A percentile compares a stretch with the other conserved stretches of the same genome.
Conservation (phyloP, 2,329 filamentous ascomycete species). For the Pseudogymnoascus sp. region DNA sequence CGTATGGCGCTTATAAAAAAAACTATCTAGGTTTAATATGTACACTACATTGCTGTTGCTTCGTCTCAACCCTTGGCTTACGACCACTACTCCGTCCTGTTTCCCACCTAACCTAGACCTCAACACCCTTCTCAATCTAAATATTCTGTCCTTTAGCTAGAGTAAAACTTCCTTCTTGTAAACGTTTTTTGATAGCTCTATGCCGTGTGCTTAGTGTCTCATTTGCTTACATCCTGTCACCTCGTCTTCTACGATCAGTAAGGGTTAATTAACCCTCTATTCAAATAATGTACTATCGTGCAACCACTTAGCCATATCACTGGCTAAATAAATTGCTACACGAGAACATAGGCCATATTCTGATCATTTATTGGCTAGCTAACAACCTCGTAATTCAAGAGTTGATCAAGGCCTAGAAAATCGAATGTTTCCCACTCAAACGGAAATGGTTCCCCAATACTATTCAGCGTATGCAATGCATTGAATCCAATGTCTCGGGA, state of each 20-base stretch:
- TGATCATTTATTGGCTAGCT: background rate
- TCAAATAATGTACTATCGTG: background rate
- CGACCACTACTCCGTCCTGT: background rate
- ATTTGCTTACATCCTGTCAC: background rate
- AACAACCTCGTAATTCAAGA: background rate
- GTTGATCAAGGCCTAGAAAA: background rate
- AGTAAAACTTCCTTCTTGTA: background rate
- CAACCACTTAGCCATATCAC: background rate
- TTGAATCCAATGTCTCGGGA: background rate
- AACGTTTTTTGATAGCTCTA: background rate
- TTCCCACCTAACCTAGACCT: background rate
- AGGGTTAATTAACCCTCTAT: background rate
- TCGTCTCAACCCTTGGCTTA: background rate
- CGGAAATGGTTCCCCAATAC: background rate
- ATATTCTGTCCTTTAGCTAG: background rate
- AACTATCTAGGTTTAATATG: background rate
- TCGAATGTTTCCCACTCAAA: background rate
- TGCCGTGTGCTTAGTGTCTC: background rate
- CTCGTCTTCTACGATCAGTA: background rate
- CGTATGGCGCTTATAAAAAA: background rate
- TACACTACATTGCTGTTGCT: background rate
- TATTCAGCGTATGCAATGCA: background rate
- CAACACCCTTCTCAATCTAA: background rate
- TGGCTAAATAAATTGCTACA: background rate
- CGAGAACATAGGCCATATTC: background rate